These are phyloP conservation scores for Mycena capillaripes DNA, from an alignment of 768 basidiomycete species.

Conservation along the genomic window DNA sequence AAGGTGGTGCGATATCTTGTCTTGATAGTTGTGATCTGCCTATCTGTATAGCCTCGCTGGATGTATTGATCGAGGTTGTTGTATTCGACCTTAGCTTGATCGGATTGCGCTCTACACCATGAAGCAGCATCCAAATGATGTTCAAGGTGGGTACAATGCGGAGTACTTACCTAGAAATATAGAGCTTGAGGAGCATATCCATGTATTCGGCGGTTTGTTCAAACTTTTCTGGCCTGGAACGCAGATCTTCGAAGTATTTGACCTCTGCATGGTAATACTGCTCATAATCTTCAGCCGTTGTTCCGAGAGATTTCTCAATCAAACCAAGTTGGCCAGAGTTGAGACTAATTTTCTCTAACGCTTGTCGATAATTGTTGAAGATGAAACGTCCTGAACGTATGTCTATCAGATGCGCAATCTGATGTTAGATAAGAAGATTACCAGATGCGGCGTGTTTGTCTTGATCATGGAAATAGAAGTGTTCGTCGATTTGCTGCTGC, in stretches of 20 bases:
- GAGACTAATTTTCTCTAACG: not conserved
- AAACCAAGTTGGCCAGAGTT: not conserved
- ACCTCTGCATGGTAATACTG: not conserved
- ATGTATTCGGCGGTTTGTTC: not conserved
- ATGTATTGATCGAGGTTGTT: no score
- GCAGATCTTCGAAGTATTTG: not conserved
- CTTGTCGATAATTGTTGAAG: not conserved
- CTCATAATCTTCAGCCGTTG: conserved; percentile 7
- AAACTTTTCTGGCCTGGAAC: no score
- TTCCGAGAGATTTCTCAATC: not conserved
- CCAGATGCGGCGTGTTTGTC: conserved; percentile 40
- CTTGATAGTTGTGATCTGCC: not conserved
- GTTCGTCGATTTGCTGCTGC: conserved; percentile 41
- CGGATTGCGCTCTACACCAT: no score
- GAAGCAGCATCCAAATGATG: no score
- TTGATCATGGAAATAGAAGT: conserved; percentile 36
- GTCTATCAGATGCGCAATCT: no score
- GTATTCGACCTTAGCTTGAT: not conserved
- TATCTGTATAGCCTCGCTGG: no score
- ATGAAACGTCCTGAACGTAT: conserved; percentile 7
- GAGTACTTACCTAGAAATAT: no score
- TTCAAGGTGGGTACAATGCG: no score
- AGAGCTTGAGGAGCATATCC: no score
- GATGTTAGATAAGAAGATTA: no score
- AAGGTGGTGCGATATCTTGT: no score